Evolutionary conservation across 2,329 filamentous ascomycete genomes (phyloP).

Genomic region (Monosporascus cannonballus): DNA sequence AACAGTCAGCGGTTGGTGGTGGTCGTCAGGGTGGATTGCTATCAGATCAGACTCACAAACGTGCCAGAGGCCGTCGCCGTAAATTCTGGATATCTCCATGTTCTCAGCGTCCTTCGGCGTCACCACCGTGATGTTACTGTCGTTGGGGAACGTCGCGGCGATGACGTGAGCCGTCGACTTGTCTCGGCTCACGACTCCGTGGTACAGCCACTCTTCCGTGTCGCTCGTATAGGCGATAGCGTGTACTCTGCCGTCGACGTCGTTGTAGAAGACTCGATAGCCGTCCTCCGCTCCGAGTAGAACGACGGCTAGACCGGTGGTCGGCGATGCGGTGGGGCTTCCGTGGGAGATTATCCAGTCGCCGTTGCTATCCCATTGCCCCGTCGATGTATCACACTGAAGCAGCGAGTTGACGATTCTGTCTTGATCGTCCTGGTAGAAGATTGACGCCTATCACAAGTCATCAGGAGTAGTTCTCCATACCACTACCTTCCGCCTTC

Average conservation of each 20-base stretch:
- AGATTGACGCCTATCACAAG: constrained; percentile 28
- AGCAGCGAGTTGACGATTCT: constrained; percentile 26
- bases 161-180: constrained; percentile 22
- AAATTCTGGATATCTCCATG: constrained; percentile 25
- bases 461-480: constrained; percentile 9
- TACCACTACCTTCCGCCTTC: neutral
- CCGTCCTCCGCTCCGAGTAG: constrained; percentile 26
- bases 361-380: constrained; percentile 24
- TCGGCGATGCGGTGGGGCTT: constrained; percentile 18
- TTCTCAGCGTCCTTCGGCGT: constrained; percentile 26
- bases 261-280: constrained; percentile 34
- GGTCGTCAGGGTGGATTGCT: no score
- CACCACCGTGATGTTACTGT: constrained; percentile 29
- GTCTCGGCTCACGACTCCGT: constrained; percentile 27
- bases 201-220: constrained; percentile 22
- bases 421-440: constrained; percentile 24
- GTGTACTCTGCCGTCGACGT: constrained; percentile 24
- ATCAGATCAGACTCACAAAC: constrained; percentile 20
- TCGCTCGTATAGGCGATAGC: constrained; percentile 24
- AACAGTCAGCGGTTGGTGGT: no score
- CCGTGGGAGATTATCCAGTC: constrained; percentile 24
- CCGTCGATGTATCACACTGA: constrained; percentile 29
- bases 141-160: constrained; percentile 20
- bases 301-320: constrained; percentile 25
- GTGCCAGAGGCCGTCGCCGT: constrained; percentile 25